A percentile compares a stretch with the other conserved stretches of the same genome.
These are phyloP conservation scores for Spinacia oleracea DNA, from an alignment of 179 eudicot species.

Conservation along the genomic window DNA sequence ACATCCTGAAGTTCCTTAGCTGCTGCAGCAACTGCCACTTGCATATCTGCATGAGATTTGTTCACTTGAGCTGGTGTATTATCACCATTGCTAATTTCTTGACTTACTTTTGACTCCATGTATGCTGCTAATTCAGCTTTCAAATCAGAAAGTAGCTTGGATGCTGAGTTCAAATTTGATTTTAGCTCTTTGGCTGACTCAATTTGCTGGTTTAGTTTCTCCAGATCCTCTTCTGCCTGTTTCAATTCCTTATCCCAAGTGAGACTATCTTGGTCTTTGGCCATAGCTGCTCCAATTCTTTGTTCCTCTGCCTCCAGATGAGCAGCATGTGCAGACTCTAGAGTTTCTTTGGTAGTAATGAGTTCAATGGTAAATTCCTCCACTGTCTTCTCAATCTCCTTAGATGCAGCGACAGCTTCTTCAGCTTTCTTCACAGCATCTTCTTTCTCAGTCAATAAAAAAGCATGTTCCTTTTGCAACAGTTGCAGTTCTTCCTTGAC, in stretches of 20 bases:
- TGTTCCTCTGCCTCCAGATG: constrained; percentile 87
- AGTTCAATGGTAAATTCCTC: constrained; percentile 82
- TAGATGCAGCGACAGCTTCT: constrained; percentile 61
- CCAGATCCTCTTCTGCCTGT: constrained; percentile 73
- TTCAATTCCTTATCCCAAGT: constrained; percentile 79
- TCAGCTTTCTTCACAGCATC: constrained; percentile 66
- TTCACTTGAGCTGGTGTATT: constrained; percentile 28
- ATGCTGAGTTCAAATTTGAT: constrained; percentile 57
- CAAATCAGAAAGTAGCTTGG: constrained; percentile 50
- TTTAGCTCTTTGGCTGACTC: constrained; percentile 62
- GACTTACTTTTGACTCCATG: constrained; percentile 58
- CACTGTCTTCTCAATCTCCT: constrained; percentile 72
- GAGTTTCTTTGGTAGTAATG: constrained; percentile 66
- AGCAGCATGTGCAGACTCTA: constrained; percentile 73
- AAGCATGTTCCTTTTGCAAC: constrained; percentile 52
- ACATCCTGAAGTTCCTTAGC: constrained; percentile 77
- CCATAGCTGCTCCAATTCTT: constrained; percentile 68
- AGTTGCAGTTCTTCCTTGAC: constrained; percentile 62
- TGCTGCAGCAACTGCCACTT: constrained; percentile 49
- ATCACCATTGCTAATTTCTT: constrained; percentile 35
- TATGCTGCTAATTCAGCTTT: constrained; percentile 78
- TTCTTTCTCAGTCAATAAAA: constrained; percentile 58
- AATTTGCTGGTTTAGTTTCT: constrained; percentile 55
- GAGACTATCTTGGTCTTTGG: constrained; percentile 58
- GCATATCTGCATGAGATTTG: constrained; percentile 46